Evolutionary conservation across 208 protist genomes (phyloP).

Genomic region (Acanthamoeba triangularis): DNA sequence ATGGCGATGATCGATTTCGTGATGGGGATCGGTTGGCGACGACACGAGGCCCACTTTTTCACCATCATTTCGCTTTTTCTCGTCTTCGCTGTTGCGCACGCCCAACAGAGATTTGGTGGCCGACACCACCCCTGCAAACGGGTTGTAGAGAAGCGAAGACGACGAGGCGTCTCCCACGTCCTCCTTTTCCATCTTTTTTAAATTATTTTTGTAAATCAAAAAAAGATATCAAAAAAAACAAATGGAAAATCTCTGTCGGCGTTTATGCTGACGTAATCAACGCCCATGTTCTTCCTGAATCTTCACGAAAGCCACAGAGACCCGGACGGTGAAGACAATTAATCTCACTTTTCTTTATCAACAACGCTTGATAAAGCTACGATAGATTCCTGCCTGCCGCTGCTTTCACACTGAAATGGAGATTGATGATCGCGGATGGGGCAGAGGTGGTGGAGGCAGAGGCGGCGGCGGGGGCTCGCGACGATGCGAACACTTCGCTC

Average conservation of each 20-base stretch:
- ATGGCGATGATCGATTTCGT: neutral
- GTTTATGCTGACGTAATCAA: neutral
- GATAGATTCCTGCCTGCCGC: neutral
- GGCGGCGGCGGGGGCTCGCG: neutral
- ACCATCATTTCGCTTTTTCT: neutral
- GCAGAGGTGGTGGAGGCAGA: conserved; percentile 4
- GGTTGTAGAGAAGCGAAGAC: neutral
- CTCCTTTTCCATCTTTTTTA: neutral
- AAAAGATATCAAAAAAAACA: too few relatives aligned
- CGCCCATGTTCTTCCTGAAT: too few relatives aligned
- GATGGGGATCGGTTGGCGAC: neutral
- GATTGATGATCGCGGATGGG: conserved; percentile 38
- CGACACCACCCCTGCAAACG: neutral
- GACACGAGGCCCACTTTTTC: too few relatives aligned
- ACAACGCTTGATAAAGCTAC: neutral
- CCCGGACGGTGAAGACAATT: too few relatives aligned
- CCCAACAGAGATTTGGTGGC: neutral
- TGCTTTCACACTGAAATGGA: neutral
- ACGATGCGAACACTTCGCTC: conserved; percentile 23
- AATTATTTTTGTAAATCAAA: neutral
- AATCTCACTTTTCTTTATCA: neutral
- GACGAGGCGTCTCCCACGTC: neutral
- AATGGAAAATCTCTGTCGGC: neutral
- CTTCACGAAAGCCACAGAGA: neutral
- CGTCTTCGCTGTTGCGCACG: neutral